These are phyloP conservation scores for Medicago arabica DNA, from an alignment of 306 rosid genomes.

Conservation along the genomic window DNA sequence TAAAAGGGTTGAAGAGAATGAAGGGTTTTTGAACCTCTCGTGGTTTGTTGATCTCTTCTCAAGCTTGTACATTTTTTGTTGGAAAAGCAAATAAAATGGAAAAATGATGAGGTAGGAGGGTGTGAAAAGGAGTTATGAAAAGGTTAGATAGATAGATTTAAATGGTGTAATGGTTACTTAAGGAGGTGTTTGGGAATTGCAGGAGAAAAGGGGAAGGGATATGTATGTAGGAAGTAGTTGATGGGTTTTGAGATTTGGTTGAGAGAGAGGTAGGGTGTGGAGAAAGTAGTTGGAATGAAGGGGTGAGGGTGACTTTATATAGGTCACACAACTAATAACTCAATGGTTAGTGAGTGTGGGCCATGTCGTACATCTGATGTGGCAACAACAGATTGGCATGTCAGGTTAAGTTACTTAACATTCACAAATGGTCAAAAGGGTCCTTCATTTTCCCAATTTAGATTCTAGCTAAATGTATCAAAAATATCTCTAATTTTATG, in stretches of 20 bases:
- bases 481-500: no score
- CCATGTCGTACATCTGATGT: conserved; percentile 1
- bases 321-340: background rate
- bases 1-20: conserved; percentile 82
- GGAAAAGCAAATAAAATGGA: background rate
- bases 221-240: background rate
- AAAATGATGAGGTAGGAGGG: conserved; percentile 11
- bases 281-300: background rate
- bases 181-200: background rate
- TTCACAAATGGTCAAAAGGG: background rate
- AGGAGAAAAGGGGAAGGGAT: background rate
- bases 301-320: conserved; percentile 2
- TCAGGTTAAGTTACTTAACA: background rate
- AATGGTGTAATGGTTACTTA: background rate
- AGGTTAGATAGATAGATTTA: no score
- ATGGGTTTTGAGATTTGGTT: background rate
- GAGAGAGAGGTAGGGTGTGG: background rate
- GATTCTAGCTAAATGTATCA: no score
- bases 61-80: conserved; percentile 51
- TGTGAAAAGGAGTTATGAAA: background rate
- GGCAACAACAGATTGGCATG: background rate
- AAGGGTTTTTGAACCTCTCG: conserved; percentile 49
- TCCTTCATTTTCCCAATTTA: no score
- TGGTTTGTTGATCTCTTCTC: conserved; percentile 49
- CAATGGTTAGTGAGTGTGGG: background rate